Conservation (phyloP, 2,329 filamentous ascomycete genomes). For the Stachybotrys chlorohalonatus region DNA sequence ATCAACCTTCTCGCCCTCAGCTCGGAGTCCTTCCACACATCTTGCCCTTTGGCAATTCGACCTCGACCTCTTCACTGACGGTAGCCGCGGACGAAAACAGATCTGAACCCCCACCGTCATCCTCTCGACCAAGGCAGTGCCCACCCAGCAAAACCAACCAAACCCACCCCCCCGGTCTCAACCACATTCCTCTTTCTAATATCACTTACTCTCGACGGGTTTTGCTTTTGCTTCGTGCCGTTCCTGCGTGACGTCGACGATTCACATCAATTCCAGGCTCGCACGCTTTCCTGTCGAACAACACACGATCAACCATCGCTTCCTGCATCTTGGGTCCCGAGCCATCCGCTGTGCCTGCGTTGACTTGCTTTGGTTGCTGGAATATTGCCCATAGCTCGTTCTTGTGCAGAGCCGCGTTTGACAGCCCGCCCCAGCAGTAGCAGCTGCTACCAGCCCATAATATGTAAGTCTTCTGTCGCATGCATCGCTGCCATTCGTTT, state of each 20-base stretch:
- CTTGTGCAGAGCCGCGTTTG: background rate
- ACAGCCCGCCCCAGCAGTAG: background rate
- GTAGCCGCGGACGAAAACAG: background rate
- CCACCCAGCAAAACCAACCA: conserved; percentile 1
- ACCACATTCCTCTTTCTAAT: conserved; percentile 1
- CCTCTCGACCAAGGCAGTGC: background rate
- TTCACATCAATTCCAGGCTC: background rate
- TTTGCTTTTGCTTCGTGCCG: background rate
- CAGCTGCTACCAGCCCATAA: background rate
- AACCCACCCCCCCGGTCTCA: conserved; percentile 1
- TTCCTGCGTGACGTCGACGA: conserved; percentile 1
- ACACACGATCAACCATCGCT: background rate
- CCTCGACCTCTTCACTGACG: background rate
- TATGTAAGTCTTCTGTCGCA: background rate
- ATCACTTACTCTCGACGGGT: conserved; percentile 4
- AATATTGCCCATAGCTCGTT: conserved; percentile 25
- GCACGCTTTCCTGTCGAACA: background rate
- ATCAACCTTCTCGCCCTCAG: background rate
- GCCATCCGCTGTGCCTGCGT: conserved; percentile 2
- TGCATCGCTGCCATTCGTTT: no score
- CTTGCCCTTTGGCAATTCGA: background rate
- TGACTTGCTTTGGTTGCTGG: conserved; percentile 24
- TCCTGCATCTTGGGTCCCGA: background rate
- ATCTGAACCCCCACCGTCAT: background rate
- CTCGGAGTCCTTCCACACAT: background rate